Evolutionary conservation across 2,329 filamentous ascomycete genomes (phyloP).

Genomic region (Akanthomyces dipterigenus): DNA sequence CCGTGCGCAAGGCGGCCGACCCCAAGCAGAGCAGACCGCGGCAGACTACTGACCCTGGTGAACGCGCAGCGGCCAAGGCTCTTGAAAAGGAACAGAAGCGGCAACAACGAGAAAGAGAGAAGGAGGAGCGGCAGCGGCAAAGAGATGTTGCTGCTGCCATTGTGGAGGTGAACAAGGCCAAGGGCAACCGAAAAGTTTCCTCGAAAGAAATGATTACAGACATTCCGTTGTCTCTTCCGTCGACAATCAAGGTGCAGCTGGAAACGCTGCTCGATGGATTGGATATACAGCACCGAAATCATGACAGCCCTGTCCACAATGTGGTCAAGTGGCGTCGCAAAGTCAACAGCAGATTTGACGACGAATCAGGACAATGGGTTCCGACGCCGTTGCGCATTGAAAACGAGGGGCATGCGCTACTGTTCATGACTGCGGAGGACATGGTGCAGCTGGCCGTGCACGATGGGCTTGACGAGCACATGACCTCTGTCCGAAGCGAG

Average conservation of each 20-base stretch:
- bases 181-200: slow-evolving; percentile 66
- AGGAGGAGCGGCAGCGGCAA: slow-evolving; percentile 54
- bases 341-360: slow-evolving; percentile 55
- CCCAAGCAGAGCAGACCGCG: background rate
- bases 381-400: slow-evolving; percentile 46
- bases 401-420: slow-evolving; percentile 55
- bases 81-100: slow-evolving; percentile 50
- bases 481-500: slow-evolving; percentile 45
- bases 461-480: slow-evolving; percentile 51
- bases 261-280: slow-evolving; percentile 44
- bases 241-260: slow-evolving; percentile 38
- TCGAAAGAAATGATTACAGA: slow-evolving; percentile 73
- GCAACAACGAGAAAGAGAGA: slow-evolving; percentile 50
- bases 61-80: slow-evolving; percentile 43
- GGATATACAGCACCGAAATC: slow-evolving; percentile 39
- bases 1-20: slow-evolving; percentile 4
- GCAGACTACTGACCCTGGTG: background rate
- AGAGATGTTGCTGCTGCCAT: slow-evolving; percentile 60
- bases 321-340: slow-evolving; percentile 65
- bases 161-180: slow-evolving; percentile 65
- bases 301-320: slow-evolving; percentile 40
- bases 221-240: slow-evolving; percentile 51
- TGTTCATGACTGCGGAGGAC: slow-evolving; percentile 55
- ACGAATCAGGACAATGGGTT: slow-evolving; percentile 56
- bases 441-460: slow-evolving; percentile 55